Evolutionary conservation across 768 basidiomycete genomes (phyloP).

Genomic region (Clathrus columnatus): DNA sequence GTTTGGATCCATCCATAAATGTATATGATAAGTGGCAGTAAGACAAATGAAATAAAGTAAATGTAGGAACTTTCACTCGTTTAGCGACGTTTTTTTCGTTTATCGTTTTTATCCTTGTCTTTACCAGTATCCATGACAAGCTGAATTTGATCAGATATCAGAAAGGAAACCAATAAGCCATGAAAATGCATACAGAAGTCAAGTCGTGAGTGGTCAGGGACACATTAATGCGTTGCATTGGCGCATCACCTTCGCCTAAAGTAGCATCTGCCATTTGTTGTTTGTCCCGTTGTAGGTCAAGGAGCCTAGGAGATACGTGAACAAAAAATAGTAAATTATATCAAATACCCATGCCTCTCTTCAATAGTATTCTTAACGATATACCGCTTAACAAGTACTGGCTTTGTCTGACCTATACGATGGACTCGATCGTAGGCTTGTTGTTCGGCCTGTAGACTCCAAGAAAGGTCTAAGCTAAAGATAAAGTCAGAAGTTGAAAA

Average conservation of each 20-base stretch:
- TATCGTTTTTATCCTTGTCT: not conserved
- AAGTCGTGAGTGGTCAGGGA: conserved; percentile 5
- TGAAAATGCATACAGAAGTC: not conserved
- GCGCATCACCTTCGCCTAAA: conserved; percentile 48
- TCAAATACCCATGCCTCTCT: conserved; percentile 41
- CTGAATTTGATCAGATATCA: not conserved
- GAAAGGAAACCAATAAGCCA: not conserved
- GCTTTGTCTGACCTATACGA: conserved; percentile 62
- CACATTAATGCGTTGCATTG: conserved; percentile 1
- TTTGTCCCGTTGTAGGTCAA: conserved; percentile 22
- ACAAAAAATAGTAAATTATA: not conserved
- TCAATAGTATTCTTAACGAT: conserved; percentile 66
- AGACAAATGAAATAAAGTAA: no score
- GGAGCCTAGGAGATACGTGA: not conserved
- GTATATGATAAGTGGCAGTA: no score
- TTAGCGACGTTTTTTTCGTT: not conserved
- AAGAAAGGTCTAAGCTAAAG: conserved; percentile 62
- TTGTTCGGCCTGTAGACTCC: conserved; percentile 64
- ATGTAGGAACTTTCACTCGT: no score
- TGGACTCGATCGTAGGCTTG: conserved; percentile 58
- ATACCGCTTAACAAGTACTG: conserved; percentile 57
- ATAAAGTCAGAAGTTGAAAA: not conserved
- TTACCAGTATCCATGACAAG: not conserved
- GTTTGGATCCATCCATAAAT: no score
- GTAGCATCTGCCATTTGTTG: conserved; percentile 50